Evolutionary conservation across 805 yeast genomes (phyloP), one percentile per base, ranked within the genome.

Genomic region (Saccharomycopsis malanga): DNA sequence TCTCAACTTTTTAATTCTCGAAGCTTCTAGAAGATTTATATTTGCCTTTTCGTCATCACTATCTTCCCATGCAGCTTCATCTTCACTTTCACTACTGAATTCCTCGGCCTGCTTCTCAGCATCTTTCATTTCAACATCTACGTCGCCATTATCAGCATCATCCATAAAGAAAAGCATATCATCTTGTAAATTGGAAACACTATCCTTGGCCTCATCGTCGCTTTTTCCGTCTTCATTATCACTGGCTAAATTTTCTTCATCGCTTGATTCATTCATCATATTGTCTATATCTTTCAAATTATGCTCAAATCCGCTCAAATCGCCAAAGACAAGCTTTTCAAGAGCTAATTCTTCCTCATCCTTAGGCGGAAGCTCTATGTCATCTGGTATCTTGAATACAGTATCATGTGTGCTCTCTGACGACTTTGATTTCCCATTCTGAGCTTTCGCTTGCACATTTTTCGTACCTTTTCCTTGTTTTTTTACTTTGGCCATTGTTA

Each of bases 301-400:
- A 27, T 63, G 59, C 57, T 80, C 85, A 66, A 84, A 83, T 25
- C 91, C 83, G 46, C 78, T 83, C 3, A 72, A 56, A 61, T 93
- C 98, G 14, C 98, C 98, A 65, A 93, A 89, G 3, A 93, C 95
- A 12, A 87, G 71, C 61, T 77, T 84, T 53, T 89, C 95, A 43
- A 93, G 73, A 47, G 68, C 74, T 37, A 81, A 56, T 63, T 93
- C 98, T 61, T 87, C 96, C 44, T 76, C 82, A 61, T 86, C 94
- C 56, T 93, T 91, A 27, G 83, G 83, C 14, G 87, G 83, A 30
- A 73, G 56, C 34, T 44, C 57, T 25, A 55, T 51, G 56, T 42
- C 42, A 9, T 36, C 46, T 15, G 46, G 42, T 35, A n/a, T 15
- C 22, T 34, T 24, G 15, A n/a, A n/a, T n/a, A n/a, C n/a, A n/a